Evolutionary conservation across 208 protist species (phyloP), one percentile per base, ranked within the genome.

Genomic region (Wallacemonas sp.): DNA sequence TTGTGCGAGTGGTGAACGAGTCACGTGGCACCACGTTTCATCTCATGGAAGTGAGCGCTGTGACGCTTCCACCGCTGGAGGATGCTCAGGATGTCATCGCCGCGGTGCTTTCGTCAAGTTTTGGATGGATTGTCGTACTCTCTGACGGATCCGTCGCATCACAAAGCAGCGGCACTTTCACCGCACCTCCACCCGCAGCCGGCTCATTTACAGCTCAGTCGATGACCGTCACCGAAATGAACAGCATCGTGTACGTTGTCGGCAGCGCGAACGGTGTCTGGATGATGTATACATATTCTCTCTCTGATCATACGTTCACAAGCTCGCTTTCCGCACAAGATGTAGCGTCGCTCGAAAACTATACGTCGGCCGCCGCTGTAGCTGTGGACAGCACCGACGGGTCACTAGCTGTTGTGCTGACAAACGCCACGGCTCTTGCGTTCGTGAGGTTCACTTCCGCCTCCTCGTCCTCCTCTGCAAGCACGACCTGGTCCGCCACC

Each of bases 91-190:
- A 21, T 21, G 38, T 58, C 23, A 17, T 58, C 12, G 23, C 14
- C 4, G 52, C 52, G 3, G 5, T 41, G 29, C 32, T 58, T 24
- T 58, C 32, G 17, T 17, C 12, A 14, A 58, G 19, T 26, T 8
- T 16, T 39, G 52, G 52, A 14, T 58, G 52, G 52, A 4, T 58
- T 17, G 23, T 58, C 5, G 52, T 58, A 21, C 30, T 58, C 5
- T 41, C 17, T n/a, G 52, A 58, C 21, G 52, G 52, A 9, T 58
- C 52, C 14, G 32, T 58, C 9, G 52, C 52, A 9, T 43, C 52
- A 5, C 17, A 33, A 27, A 41, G 2, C 30, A 58, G 23, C 21
- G 9, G 9, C 23, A 24, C 32, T 5, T 58, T 39, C 32, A 16
- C 8, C 6, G 0, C 52, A 21, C 32, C 52, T 12, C 30, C 30